Base-by-base conservation (phyloP, 345 rosid species). In the Bruguiera sexangula region DNA sequence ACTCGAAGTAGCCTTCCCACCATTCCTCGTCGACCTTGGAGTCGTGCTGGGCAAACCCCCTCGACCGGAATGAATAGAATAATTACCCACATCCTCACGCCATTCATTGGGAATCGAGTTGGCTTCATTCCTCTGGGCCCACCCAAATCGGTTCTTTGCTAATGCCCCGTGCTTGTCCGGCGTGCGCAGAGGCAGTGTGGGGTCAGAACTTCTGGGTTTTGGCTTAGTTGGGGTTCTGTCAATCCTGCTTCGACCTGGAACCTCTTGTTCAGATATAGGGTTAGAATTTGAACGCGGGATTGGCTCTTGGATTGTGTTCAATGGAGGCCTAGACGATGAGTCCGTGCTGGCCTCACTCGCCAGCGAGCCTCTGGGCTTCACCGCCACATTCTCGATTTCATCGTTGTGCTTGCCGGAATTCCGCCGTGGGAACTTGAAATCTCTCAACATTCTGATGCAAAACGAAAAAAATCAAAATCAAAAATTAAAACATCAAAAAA, bases 211-310 rank as follows among this genome's bases (percentile, higher is more conserved):
- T 72, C 69, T 82, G n/a, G 76, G 30, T 70, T 85, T 85, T 36
- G 82, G 84, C 80, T 88, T 92, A 5, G 87, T 85, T 6, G 96
- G 99, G 32, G 97, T 92, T 66, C 73, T 69, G 1, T 90, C 96
- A 8, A 84, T 69, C 70, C 78, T 82, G 67, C 70, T 72, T 55
- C 84, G 82, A 69, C 52, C 10, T 32, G 60, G 39, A 16, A 68
- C 59, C 20, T 86, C 91, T 20, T 37, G 72, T 3, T 88, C 90
- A 1, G 64, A 62, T 63, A 74, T 85, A 57, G 85, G 78, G 53
- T 72, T 51, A 48, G 31, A 16, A 18, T 67, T 29, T 19, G 62
- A 31, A 34, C 26, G 77, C 27, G 70, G 43, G 31, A 62, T 50
- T 8, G 85, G 85, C 13, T 85, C 89, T 32, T 82, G 96, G 43